phyloP scores from a whole-genome alignment of 352 stramenopile species.

The Thalassiosira livingstoniorum region DNA sequence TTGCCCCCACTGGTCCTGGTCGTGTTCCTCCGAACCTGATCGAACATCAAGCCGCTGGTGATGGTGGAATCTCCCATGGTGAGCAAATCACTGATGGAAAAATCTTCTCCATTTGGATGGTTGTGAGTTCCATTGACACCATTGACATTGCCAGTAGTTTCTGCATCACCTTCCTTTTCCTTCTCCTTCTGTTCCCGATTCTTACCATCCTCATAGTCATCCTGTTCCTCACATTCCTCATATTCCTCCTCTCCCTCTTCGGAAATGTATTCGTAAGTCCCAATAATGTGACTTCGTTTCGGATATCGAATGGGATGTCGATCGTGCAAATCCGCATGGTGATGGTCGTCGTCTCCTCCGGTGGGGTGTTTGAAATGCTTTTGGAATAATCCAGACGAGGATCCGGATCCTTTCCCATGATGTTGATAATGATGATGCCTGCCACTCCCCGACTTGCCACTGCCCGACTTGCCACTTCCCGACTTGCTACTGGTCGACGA shows the following conservation, averaged over 20 bases:
- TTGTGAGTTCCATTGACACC: not conserved
- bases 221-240: not conserved
- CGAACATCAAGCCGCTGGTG: no score
- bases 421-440: no score
- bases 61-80: not conserved
- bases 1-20: no score
- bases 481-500: no score
- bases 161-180: not conserved
- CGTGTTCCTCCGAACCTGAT: no score
- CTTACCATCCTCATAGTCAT: not conserved
- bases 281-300: not conserved
- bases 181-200: not conserved
- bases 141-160: not conserved
- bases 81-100: not conserved
- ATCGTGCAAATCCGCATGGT: conserved; percentile 2
- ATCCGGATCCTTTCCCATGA: no score
- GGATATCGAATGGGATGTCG: not conserved
- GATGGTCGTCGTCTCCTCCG: no score
- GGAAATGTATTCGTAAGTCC: no score
- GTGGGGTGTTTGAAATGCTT: not conserved
- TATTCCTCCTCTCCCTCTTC: not conserved
- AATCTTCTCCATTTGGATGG: not conserved
- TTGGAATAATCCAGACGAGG: not conserved
- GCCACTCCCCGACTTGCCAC: no score
- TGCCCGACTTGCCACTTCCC: no score